These are phyloP conservation scores for Backusella circina DNA, from an alignment of 192 early-diverging fungal species.

Conservation along the genomic window DNA sequence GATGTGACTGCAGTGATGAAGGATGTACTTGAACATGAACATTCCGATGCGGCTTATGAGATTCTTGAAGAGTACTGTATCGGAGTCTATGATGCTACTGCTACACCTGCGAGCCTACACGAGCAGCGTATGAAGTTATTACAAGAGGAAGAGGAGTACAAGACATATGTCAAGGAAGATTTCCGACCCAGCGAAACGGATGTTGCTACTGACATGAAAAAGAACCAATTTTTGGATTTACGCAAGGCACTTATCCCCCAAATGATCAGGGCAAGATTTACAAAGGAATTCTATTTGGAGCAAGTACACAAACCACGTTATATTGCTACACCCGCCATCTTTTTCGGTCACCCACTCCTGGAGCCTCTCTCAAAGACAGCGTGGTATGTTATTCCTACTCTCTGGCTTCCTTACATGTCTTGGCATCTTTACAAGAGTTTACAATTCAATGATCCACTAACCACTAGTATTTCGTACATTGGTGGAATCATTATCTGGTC, in stretches of 20 bases:
- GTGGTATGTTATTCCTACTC: conserved; percentile 85
- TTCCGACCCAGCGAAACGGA: conserved; percentile 48
- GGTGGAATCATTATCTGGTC: conserved; percentile 81
- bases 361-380: conserved; percentile 88
- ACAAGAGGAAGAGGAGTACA: conserved; percentile 29
- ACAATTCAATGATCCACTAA: conserved; percentile 27
- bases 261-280: conserved; percentile 66
- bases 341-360: conserved; percentile 78
- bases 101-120: conserved; percentile 2
- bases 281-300: conserved; percentile 81
- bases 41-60: conserved; percentile 83
- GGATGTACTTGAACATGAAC: conserved; percentile 70
- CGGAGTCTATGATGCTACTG: conserved; percentile 44
- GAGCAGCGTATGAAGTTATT: conserved; percentile 17
- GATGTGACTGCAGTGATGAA: conserved; percentile 81
- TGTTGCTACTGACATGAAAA: conserved; percentile 39
- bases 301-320: conserved; percentile 92
- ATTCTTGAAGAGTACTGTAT: conserved; percentile 82
- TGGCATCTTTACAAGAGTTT: conserved; percentile 42
- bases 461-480: conserved; percentile 48
- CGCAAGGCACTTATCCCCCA: conserved; percentile 79
- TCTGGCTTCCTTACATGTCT: conserved; percentile 80
- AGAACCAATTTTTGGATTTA: conserved; percentile 79
- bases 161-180: conserved; percentile 30
- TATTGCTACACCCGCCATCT: conserved; percentile 67